These are phyloP conservation scores for Thalassia testudinum DNA, from an alignment of 116 monocot genomes.

Conservation along the genomic window DNA sequence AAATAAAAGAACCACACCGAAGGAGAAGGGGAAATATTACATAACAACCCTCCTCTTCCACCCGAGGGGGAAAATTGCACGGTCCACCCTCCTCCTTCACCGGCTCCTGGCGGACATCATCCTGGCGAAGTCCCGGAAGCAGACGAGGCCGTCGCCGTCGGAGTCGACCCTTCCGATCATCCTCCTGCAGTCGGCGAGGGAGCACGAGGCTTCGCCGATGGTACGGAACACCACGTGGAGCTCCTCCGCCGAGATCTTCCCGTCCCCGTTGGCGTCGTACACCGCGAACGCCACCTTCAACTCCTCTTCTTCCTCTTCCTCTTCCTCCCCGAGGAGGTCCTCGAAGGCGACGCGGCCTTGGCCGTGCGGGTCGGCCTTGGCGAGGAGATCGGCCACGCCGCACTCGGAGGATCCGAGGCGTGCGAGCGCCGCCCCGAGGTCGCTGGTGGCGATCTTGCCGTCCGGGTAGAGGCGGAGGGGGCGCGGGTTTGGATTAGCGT, in stretches of 20 bases:
- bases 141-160: slow-evolving; percentile 71
- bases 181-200: slow-evolving; percentile 63
- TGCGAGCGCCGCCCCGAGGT: slow-evolving; percentile 36
- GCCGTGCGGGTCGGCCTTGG: slow-evolving; percentile 18
- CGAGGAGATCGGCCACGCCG: slow-evolving; percentile 35
- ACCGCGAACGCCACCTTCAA: slow-evolving; percentile 51
- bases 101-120: slow-evolving; percentile 57
- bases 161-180: slow-evolving; percentile 76
- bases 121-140: slow-evolving; percentile 67
- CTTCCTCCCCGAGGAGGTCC: slow-evolving; percentile 20
- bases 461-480: not conserved
- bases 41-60: no score
- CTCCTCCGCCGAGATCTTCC: slow-evolving; percentile 84
- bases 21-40: no score
- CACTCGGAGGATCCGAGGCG: slow-evolving; percentile 21
- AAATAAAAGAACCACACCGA: no score
- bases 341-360: slow-evolving; percentile 33
- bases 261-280: slow-evolving; percentile 78
- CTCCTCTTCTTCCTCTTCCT: slow-evolving; percentile 24
- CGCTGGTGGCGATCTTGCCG: slow-evolving; percentile 16
- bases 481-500: not conserved
- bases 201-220: slow-evolving; percentile 40
- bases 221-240: slow-evolving; percentile 30
- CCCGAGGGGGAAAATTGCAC: no score
- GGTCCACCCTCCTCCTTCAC: no score